A percentile compares a stretch with the other conserved stretches of the same genome.
These are phyloP conservation scores for Diaporthe ilicicola DNA, from an alignment of 2,329 filamentous ascomycete genomes.

Conservation along the genomic window DNA sequence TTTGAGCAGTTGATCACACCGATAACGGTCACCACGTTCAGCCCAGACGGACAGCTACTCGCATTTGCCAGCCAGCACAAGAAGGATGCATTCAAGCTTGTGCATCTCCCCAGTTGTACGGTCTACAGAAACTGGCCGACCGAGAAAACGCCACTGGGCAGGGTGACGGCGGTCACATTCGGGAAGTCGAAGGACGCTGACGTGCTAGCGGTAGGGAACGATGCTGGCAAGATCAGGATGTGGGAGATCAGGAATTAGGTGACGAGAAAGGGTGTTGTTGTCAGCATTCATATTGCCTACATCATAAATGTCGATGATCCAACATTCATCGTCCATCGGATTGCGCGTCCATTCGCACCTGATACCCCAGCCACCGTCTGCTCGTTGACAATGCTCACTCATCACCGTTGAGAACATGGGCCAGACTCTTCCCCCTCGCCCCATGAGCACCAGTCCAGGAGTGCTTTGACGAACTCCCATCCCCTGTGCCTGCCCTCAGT, in stretches of 20 bases:
- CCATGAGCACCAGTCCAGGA: background rate
- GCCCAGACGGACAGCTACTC: constrained; percentile 87
- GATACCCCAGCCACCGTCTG: background rate
- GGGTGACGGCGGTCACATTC: constrained; percentile 80
- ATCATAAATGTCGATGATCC: background rate
- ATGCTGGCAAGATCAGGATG: constrained; percentile 84
- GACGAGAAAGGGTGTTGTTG: background rate
- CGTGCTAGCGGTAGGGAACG: constrained; percentile 82
- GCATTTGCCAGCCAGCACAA: constrained; percentile 88
- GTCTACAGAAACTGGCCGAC: constrained; percentile 99
- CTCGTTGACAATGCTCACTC: background rate
- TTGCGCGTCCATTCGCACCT: background rate
- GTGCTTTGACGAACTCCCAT: background rate
- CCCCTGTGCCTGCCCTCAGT: background rate
- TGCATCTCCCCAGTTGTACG: constrained; percentile 90
- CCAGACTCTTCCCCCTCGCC: background rate
- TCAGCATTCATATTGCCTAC: background rate
- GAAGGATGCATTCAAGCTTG: constrained; percentile 85
- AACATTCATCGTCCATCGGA: background rate
- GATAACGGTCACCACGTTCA: constrained; percentile 81
- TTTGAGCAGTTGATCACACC: constrained; percentile 91
- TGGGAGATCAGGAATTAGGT: constrained; percentile 83
- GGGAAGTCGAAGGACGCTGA: constrained; percentile 63
- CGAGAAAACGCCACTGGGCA: constrained; percentile 83
- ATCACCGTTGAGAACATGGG: background rate